A percentile compares a stretch with the other conserved stretches of the same genome.
Evolutionary conservation across 768 basidiomycete genomes (phyloP).

Genomic region (Calocera cornea): DNA sequence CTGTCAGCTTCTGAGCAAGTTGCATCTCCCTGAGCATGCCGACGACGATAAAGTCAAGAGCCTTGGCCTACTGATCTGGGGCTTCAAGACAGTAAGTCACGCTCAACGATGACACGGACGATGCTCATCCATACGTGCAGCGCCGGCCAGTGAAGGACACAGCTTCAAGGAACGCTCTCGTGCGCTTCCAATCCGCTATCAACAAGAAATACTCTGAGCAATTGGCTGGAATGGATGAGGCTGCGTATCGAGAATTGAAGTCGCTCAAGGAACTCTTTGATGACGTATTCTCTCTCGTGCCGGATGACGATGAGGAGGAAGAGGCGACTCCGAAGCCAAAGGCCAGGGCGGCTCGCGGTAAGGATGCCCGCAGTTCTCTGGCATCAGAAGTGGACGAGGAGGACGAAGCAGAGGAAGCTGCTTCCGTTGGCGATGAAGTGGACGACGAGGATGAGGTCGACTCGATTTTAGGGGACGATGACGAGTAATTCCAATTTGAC

Average conservation of each 20-base stretch:
- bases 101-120: background rate
- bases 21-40: constrained; percentile 53
- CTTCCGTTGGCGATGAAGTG: constrained; percentile 30
- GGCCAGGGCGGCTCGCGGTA: background rate
- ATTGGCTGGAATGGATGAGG: constrained; percentile 42
- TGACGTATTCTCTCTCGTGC: constrained; percentile 58
- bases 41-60: constrained; percentile 49
- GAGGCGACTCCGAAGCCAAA: constrained; percentile 17
- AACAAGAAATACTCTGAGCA: constrained; percentile 20
- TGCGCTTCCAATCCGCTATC: constrained; percentile 17
- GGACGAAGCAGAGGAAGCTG: background rate
- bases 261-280: constrained; percentile 50
- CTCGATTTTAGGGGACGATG: background rate
- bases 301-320: constrained; percentile 48
- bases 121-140: constrained; percentile 10
- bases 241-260: constrained; percentile 51
- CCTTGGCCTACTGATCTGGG: constrained; percentile 12
- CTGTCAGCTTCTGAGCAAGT: constrained; percentile 48
- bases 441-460: constrained; percentile 24
- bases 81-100: constrained; percentile 14
- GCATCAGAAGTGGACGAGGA: background rate
- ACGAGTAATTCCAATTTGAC: background rate
- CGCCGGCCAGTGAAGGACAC: constrained; percentile 20
- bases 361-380: constrained; percentile 3
- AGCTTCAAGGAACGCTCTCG: constrained; percentile 20